Evolutionary conservation across 2,329 filamentous ascomycete species (phyloP), one percentile per base, ranked within the genome.

Genomic region (Paraphaeosphaeria minitans): DNA sequence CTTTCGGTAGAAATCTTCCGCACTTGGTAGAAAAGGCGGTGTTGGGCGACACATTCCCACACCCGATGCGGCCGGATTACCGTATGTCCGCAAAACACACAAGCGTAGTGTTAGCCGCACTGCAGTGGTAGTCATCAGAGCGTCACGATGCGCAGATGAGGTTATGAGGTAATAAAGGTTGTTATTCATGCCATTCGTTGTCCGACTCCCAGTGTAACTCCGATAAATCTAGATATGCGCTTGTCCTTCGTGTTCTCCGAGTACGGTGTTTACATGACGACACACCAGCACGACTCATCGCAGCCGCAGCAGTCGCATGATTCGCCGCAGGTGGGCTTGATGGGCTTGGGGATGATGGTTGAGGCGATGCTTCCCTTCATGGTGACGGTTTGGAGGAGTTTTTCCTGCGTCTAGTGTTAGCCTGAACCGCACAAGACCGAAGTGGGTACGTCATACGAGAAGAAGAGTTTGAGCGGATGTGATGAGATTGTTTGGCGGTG

Each of bases 231-330:
- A 46, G 16, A 29, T 19, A 21, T 21, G n/a, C 5, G n/a, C 16
- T 22, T 10, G 37, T 39, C 14, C 4, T 14, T n/a, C 19, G 14
- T 12, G n/a, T n/a, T 43, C 2, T 43, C 19, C n/a, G 8, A 43
- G 19, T 21, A 4, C 7, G 37, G 2, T 21, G n/a, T 22, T 62
- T 67, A 74, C 70, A 75, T 75, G 61, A 75, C 72, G 27, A 69
- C 65, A 55, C 73, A 76, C 66, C 65, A 73, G 65, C 75, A 77
- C 21, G 72, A 75, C 59, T 77, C 75, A 16, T 72, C 73, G 60
- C 72, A 75, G 51, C 75, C 75, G 61, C 75, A 77, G 72, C 75
- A 77, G 21, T 75, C 74, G 64, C 75, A 77, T 29, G 57, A 59
- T 49, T 77, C 75, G 42, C 74, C 74, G 59, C 74, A 77, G 35